A percentile compares a stretch with the other conserved stretches of the same genome.
These are phyloP conservation scores for Podosphaera leucotricha DNA, from an alignment of 2,329 filamentous ascomycete genomes.

Conservation along the genomic window DNA sequence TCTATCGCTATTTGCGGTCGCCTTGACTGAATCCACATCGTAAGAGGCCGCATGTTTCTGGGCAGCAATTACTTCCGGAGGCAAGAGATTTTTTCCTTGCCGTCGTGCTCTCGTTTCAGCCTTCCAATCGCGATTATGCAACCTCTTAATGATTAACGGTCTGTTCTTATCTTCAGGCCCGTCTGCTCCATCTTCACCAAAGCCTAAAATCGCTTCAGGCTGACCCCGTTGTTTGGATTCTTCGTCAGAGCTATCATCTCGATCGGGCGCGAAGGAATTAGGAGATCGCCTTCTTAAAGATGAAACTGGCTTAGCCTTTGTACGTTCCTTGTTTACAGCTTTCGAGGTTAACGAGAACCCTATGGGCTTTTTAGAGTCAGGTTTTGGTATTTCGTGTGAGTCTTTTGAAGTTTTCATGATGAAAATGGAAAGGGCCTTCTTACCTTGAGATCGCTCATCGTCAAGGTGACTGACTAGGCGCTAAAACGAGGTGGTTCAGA, in stretches of 20 bases:
- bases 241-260: slow-evolving; percentile 28
- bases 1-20: slow-evolving; percentile 20
- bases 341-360: slow-evolving; percentile 19
- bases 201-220: slow-evolving; percentile 26
- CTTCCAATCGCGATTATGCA: slow-evolving; percentile 39
- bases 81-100: slow-evolving; percentile 30
- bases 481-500: too few species aligned
- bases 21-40: slow-evolving; percentile 10
- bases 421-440: too few species aligned
- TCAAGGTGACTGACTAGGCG: too few species aligned
- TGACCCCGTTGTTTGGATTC: slow-evolving; percentile 12
- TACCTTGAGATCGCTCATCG: too few species aligned
- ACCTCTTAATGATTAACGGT: slow-evolving; percentile 30
- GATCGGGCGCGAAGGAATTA: slow-evolving; percentile 25
- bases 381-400: slow-evolving; percentile 2
- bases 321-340: slow-evolving; percentile 10
- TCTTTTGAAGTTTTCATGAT: slow-evolving; percentile 12
- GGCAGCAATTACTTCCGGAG: slow-evolving; percentile 26
- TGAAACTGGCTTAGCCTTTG: slow-evolving; percentile 4
- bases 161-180: slow-evolving; percentile 14
- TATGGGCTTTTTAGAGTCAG: slow-evolving; percentile 16
- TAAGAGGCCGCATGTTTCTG: slow-evolving; percentile 17
- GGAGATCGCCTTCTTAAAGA: slow-evolving; percentile 20
- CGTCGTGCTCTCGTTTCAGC: slow-evolving; percentile 22
- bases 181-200: slow-evolving; percentile 24